A percentile compares a stretch with the other conserved stretches of the same genome.
These are phyloP conservation scores for Colletotrichum graminicola DNA, from an alignment of 2,329 filamentous ascomycete species.

Conservation along the genomic window DNA sequence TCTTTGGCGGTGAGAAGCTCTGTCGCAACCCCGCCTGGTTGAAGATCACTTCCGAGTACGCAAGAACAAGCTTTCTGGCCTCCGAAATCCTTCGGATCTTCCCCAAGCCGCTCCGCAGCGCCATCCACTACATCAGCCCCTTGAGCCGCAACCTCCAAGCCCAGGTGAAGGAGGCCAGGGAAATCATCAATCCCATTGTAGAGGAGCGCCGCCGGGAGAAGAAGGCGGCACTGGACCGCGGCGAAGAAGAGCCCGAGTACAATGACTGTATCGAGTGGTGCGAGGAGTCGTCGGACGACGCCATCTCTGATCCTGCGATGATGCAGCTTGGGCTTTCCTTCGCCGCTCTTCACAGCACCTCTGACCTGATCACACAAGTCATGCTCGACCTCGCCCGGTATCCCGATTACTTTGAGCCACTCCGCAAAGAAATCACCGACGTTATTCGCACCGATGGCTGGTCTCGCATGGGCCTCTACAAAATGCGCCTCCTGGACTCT, in stretches of 20 bases:
- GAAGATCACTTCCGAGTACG: slow-evolving; percentile 40
- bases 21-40: slow-evolving; percentile 43
- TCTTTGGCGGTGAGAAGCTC: slow-evolving; percentile 45
- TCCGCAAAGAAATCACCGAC: slow-evolving; percentile 44
- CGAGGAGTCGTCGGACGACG: slow-evolving; percentile 27
- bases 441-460: slow-evolving; percentile 43
- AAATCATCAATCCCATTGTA: slow-evolving; percentile 42
- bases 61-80: slow-evolving; percentile 29
- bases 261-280: slow-evolving; percentile 46
- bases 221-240: slow-evolving; percentile 34
- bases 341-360: slow-evolving; percentile 46
- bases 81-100: slow-evolving; percentile 39
- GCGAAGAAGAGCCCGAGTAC: slow-evolving; percentile 33
- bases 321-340: slow-evolving; percentile 45
- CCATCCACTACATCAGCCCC: slow-evolving; percentile 42
- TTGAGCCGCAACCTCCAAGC: slow-evolving; percentile 34
- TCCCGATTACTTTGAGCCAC: slow-evolving; percentile 44
- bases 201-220: slow-evolving; percentile 35
- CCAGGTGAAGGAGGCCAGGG: slow-evolving; percentile 25
- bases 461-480: slow-evolving; percentile 35
- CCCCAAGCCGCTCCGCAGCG: slow-evolving; percentile 40
- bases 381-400: slow-evolving; percentile 44
- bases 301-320: slow-evolving; percentile 38
- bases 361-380: slow-evolving; percentile 42
- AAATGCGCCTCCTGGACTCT: slow-evolving; percentile 38